Evolutionary conservation across 371 early-diverging fungal species (phyloP).

Genomic region (Coemansia sp.): DNA sequence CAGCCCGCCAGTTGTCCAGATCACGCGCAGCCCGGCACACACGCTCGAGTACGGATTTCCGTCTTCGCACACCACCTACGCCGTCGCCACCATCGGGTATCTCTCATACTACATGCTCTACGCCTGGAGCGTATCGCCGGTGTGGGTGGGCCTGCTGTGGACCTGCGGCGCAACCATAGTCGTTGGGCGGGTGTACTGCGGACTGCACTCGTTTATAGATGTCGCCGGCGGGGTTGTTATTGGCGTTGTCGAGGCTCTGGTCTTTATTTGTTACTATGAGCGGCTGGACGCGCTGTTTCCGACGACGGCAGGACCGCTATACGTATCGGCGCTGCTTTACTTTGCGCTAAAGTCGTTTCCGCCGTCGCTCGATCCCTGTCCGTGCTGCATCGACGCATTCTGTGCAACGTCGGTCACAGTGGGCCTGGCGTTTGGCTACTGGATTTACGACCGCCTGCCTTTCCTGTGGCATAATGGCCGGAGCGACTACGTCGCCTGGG

Average conservation of each 20-base stretch:
- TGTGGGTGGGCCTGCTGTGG: conserved; percentile 31
- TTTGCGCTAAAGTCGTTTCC: conserved; percentile 39
- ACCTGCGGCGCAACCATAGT: conserved; percentile 22
- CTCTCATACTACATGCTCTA: conserved; percentile 37
- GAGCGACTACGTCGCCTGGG: conserved; percentile 42
- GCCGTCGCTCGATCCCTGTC: conserved; percentile 43
- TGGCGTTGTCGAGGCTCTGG: conserved; percentile 38
- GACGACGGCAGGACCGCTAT: conserved; percentile 36
- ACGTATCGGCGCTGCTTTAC: conserved; percentile 34
- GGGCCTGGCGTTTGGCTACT: conserved; percentile 28
- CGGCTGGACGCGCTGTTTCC: conserved; percentile 31
- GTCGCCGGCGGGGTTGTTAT: conserved; percentile 47
- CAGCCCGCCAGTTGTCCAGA: conserved; percentile 50
- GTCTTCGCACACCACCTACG: conserved; percentile 54
- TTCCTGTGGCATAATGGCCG: conserved; percentile 28
- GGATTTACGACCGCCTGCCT: conserved; percentile 39
- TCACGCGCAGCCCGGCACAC: conserved; percentile 50
- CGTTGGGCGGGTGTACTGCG: conserved; percentile 52
- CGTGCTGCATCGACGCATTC: conserved; percentile 46
- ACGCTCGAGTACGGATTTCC: conserved; percentile 54
- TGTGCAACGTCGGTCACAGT: conserved; percentile 47
- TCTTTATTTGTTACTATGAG: conserved; percentile 26
- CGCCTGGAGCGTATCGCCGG: conserved; percentile 17
- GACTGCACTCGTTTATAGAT: conserved; percentile 53
- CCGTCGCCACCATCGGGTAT: conserved; percentile 43